phyloP scores from a whole-genome alignment of 2,329 filamentous ascomycete species.

The Claviceps maximensis region DNA sequence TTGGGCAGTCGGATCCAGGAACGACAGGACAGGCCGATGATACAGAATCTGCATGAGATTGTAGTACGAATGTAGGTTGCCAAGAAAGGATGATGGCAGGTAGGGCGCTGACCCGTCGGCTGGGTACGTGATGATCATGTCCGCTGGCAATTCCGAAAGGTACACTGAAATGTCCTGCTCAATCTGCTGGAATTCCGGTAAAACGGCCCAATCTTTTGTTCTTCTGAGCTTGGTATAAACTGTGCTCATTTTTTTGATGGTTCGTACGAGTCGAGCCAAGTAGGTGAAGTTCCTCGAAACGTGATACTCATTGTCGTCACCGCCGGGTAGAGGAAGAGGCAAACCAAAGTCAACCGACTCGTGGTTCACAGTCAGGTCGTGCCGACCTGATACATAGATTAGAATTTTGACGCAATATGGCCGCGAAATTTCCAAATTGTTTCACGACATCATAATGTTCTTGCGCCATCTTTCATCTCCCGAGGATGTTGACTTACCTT shows the following conservation, averaged over 20 bases:
- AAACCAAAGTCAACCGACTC: conserved; percentile 65
- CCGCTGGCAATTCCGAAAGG: conserved; percentile 62
- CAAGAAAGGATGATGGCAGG: conserved; percentile 76
- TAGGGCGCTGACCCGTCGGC: conserved; percentile 68
- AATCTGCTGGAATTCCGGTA: conserved; percentile 69
- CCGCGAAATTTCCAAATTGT: background rate
- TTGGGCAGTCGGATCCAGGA: conserved; percentile 55
- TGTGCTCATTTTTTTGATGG: conserved; percentile 64
- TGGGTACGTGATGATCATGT: conserved; percentile 67
- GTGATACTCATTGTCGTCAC: conserved; percentile 63
- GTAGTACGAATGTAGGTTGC: conserved; percentile 82
- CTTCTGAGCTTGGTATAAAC: conserved; percentile 62
- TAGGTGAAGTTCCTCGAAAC: conserved; percentile 77
- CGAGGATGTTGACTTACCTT: conserved; percentile 43
- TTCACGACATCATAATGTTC: background rate
- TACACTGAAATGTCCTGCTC: conserved; percentile 67
- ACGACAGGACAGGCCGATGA: conserved; percentile 71
- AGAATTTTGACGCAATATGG: background rate
- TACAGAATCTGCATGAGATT: conserved; percentile 76
- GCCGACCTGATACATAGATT: conserved; percentile 44
- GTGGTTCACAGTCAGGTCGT: conserved; percentile 61
- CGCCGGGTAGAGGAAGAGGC: conserved; percentile 47
- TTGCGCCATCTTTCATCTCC: background rate
- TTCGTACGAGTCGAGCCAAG: conserved; percentile 62
- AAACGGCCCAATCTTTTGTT: conserved; percentile 74